A percentile compares a stretch with the other conserved stretches of the same genome.
phyloP scores from a whole-genome alignment of 495 filamentous ascomycete genomes.

The Penicillium atrosanguineum region DNA sequence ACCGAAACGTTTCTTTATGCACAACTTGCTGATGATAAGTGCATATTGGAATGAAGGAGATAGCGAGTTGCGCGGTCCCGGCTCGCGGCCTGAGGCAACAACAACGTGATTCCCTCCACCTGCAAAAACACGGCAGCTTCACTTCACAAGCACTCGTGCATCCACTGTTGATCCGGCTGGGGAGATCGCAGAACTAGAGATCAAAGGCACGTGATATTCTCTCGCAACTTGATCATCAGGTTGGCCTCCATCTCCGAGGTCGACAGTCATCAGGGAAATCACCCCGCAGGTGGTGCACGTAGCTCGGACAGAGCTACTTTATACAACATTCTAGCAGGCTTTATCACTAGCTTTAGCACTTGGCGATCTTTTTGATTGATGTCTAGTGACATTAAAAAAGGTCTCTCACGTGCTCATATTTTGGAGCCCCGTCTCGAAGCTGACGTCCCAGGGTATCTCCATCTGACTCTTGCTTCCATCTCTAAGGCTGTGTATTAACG shows the following conservation, averaged over 20 bases:
- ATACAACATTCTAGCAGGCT: neutral
- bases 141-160: neutral
- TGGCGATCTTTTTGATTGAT: neutral
- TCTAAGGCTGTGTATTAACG: neutral
- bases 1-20: neutral
- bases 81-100: constrained; percentile 9
- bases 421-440: neutral
- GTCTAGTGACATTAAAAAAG: neutral
- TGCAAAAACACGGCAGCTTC: constrained; percentile 6
- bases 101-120: constrained; percentile 14
- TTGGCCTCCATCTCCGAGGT: constrained; percentile 1
- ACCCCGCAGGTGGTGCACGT: constrained; percentile 14
- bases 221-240: neutral
- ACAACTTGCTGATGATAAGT: neutral
- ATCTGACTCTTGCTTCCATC: neutral
- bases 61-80: constrained; percentile 1
- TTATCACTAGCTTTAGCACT: neutral
- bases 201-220: neutral
- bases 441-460: neutral
- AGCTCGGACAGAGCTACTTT: constrained; percentile 5
- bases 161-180: neutral
- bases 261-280: constrained; percentile 1
- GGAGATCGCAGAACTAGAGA: neutral
- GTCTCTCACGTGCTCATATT: neutral
- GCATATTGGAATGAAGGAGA: neutral